These are phyloP conservation scores for Phaseolus coccineus DNA, from an alignment of 331 rosid species.

Conservation along the genomic window DNA sequence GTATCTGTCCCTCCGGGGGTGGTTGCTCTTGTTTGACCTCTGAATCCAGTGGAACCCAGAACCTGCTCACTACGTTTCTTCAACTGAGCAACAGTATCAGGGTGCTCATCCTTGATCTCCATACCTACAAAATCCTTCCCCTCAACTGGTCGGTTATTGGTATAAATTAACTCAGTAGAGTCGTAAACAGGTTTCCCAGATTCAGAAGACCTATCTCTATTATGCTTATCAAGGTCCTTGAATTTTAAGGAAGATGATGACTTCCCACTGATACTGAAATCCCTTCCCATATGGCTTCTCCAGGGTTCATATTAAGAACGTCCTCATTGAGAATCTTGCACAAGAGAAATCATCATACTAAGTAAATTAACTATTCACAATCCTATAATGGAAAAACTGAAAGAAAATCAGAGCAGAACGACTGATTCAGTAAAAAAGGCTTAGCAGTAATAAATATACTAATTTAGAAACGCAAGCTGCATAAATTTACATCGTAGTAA, in stretches of 20 bases:
- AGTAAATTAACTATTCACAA: no score
- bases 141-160: constrained; percentile 61
- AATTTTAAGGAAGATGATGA: constrained; percentile 65
- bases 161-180: constrained; percentile 57
- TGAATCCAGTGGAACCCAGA: constrained; percentile 81
- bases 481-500: no score
- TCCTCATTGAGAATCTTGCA: constrained; percentile 47
- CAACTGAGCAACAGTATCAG: constrained; percentile 92
- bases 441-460: no score
- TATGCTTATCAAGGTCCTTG: constrained; percentile 62
- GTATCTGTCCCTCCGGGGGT: constrained; percentile 39
- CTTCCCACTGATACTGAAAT: constrained; percentile 63
- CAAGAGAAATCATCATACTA: no score
- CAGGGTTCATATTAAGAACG: constrained; percentile 93
- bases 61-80: constrained; percentile 92
- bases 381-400: no score
- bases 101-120: constrained; percentile 55
- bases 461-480: no score
- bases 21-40: constrained; percentile 91
- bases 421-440: no score
- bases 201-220: constrained; percentile 61
- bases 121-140: constrained; percentile 65
- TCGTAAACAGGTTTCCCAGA: constrained; percentile 67
- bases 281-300: constrained; percentile 89
- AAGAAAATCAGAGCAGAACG: no score